These are phyloP conservation scores for Sphagnum fallax DNA, from an alignment of 228 moss, liverwort and hornwort species.

Conservation along the genomic window DNA sequence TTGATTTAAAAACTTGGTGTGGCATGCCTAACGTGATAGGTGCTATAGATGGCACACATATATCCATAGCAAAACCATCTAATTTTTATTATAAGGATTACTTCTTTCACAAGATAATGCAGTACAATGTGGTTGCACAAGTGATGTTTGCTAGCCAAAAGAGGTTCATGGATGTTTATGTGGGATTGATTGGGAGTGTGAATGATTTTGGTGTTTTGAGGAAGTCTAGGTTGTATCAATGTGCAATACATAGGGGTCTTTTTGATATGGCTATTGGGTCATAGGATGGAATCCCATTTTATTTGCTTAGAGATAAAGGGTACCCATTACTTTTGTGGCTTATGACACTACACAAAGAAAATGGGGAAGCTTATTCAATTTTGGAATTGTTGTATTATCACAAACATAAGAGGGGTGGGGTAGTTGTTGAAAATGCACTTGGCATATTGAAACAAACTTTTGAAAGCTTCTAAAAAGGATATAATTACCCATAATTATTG, in stretches of 20 bases:
- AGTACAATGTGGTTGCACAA: not conserved
- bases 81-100: not conserved
- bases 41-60: not conserved
- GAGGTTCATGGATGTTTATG: not conserved
- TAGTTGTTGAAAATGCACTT: not conserved
- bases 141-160: not conserved
- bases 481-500: not conserved
- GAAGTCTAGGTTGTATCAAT: not conserved
- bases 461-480: not conserved
- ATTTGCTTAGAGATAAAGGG: not conserved
- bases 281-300: not conserved
- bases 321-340: not conserved
- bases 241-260: not conserved
- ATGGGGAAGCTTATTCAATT: not conserved
- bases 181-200: not conserved
- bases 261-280: not conserved
- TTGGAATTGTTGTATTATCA: not conserved
- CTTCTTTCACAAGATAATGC: not conserved
- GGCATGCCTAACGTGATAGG: not conserved
- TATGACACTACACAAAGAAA: not conserved
- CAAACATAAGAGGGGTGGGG: not conserved
- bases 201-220: not conserved
- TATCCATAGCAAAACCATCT: not conserved
- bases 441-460: not conserved
- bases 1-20: not conserved